Conservation (phyloP, 345 rosid species). For the Stellera chamaejasme region DNA sequence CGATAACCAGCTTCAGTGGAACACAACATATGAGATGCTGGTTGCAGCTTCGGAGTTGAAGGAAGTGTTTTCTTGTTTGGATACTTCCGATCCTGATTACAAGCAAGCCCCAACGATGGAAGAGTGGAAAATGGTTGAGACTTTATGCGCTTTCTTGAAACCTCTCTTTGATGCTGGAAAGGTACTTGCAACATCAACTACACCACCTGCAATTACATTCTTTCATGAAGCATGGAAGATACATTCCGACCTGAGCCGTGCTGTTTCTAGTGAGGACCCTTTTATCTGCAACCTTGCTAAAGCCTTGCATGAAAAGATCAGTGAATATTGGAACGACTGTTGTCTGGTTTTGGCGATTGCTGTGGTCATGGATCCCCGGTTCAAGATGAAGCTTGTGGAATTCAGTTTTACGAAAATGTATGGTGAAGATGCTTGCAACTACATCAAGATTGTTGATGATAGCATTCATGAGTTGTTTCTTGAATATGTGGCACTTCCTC, state of each 20-base stretch:
- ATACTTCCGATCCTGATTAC: constrained; percentile 74
- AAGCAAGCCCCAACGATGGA: constrained; percentile 61
- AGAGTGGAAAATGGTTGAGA: constrained; percentile 69
- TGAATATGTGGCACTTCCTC: constrained; percentile 67
- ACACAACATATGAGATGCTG: constrained; percentile 77
- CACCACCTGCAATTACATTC: constrained; percentile 50
- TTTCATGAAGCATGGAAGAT: constrained; percentile 91
- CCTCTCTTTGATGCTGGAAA: constrained; percentile 68
- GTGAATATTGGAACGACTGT: constrained; percentile 72
- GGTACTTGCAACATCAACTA: constrained; percentile 35
- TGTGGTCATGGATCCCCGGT: constrained; percentile 96
- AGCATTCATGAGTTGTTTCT: constrained; percentile 77
- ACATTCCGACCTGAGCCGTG: constrained; percentile 60
- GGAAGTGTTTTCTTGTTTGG: constrained; percentile 88
- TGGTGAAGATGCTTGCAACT: constrained; percentile 60
- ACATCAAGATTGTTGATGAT: constrained; percentile 67
- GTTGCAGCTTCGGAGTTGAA: constrained; percentile 74
- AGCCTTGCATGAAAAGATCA: constrained; percentile 58
- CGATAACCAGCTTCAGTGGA: constrained; percentile 77
- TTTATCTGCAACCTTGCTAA: constrained; percentile 36
- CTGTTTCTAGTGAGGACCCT: constrained; percentile 48
- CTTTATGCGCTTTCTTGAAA: constrained; percentile 57
- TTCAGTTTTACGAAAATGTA: constrained; percentile 82
- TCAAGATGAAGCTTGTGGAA: constrained; percentile 93
- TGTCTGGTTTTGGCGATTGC: constrained; percentile 79